Conservation (phyloP, 2,329 filamentous ascomycete genomes). For the Sporothrix pseudoabietina region DNA sequence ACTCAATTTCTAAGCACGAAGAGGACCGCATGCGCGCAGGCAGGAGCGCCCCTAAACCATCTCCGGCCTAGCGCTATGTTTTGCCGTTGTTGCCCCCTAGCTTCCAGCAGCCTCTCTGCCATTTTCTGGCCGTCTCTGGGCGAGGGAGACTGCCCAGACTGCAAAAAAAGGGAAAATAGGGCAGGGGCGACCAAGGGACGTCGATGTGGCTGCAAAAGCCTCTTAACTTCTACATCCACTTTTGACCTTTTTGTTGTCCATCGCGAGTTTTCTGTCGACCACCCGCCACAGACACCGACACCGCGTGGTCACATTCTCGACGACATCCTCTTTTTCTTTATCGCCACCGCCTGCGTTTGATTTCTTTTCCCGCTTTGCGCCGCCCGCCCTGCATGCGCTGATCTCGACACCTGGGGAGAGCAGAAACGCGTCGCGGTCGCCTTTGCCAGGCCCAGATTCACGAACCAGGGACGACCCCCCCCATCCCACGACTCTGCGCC, state of each 20-base stretch:
- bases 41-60: slow-evolving; percentile 4
- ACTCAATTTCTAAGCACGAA: slow-evolving; percentile 28
- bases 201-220: slow-evolving; percentile 27
- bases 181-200: slow-evolving; percentile 27
- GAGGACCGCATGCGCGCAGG: background rate
- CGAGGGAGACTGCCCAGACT: slow-evolving; percentile 6
- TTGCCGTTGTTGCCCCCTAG: slow-evolving; percentile 29
- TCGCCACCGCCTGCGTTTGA: background rate
- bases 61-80: slow-evolving; percentile 25
- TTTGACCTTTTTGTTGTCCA: background rate
- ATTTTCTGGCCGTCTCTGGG: background rate
- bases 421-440: slow-evolving; percentile 34
- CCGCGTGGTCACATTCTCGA: background rate
- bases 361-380: slow-evolving; percentile 14
- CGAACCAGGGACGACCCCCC: slow-evolving; percentile 18
- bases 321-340: background rate
- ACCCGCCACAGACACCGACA: background rate
- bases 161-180: slow-evolving; percentile 27
- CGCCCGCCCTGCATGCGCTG: slow-evolving; percentile 32
- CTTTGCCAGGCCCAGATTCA: slow-evolving; percentile 24
- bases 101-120: slow-evolving; percentile 29
- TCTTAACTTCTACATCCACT: slow-evolving; percentile 27
- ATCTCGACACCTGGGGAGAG: slow-evolving; percentile 27
- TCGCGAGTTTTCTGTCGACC: slow-evolving; percentile 20
- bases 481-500: background rate